Evolutionary conservation across 1,284 basidiomycete genomes (phyloP), one percentile per base, ranked within the genome.

Genomic region (Rhodotorula sp.): DNA sequence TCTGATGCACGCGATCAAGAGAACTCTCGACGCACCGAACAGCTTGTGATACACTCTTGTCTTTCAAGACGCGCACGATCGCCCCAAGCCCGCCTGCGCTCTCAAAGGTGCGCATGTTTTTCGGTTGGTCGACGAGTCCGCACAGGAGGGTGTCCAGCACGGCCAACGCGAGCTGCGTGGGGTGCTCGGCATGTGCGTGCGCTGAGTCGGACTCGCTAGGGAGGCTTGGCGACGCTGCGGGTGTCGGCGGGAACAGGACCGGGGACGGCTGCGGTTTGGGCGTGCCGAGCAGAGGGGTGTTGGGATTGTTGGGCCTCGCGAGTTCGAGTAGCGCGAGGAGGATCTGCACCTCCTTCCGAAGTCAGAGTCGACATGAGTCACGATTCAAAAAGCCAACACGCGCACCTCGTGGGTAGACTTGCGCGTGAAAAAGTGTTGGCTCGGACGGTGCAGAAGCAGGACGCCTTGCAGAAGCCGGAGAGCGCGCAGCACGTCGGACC

Each of bases 131-230:
- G 16, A 94, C 93, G 8, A 96, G 84, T 31, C 93, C 85, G 76
- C 91, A 92, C 34, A 93, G 84, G 5, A 96, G 81, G 0, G 91
- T 91, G 77, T 96, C 93, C 26, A 96, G 83, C 2, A 91, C 83
- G 12, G 85, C 84, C 20, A 90, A 90, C 0, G 87, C 84, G 21
- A 90, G 80, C 3, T 79, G 62, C 0, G 59, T 56, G 3, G n/a
- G 23, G 23, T 10, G 49, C 12, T 81, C 21, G 0, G 58, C 4
- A 1, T 29, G 6, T 0, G 63, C 47, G 0, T 34, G 16, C 3
- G 34, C 3, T 10, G 57, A 7, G 10, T 31, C 7, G 3, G 49
- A 5, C 6, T 3, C 14, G 23, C 46, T 47, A 0, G 61, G 51
- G 26, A 48, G 60, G 77, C 80, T 14, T 71, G 76, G 63, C 72